phyloP scores from a whole-genome alignment of 106 monocot species.

The Platanthera zijinensis region DNA sequence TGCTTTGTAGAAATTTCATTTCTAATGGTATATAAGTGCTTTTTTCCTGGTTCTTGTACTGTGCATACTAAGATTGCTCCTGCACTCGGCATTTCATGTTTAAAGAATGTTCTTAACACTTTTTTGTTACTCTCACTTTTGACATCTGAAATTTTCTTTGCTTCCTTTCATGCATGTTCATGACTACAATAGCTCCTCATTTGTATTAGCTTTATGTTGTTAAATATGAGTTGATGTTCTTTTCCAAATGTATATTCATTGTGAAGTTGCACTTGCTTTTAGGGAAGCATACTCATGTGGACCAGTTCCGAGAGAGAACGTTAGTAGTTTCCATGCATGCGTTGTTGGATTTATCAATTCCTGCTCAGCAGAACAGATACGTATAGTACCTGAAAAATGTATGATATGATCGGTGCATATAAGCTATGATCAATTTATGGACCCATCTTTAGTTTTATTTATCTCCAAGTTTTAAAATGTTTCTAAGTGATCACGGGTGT shows the following conservation, averaged over 20 bases:
- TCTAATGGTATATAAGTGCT: background rate
- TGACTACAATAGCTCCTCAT: background rate
- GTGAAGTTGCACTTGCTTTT: constrained; percentile 5
- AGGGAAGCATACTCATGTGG: constrained; percentile 72
- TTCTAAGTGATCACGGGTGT: background rate
- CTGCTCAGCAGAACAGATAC: constrained; percentile 70
- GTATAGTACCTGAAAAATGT: constrained; percentile 88
- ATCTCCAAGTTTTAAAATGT: background rate
- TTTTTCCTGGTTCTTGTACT: background rate
- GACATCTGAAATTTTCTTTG: background rate
- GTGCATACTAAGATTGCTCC: background rate
- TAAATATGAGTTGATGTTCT: background rate
- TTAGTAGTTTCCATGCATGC: constrained; percentile 30
- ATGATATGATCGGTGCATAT: constrained; percentile 8
- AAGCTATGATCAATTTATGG: background rate
- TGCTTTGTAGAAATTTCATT: background rate
- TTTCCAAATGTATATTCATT: background rate
- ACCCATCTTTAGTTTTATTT: background rate
- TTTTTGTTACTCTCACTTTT: background rate
- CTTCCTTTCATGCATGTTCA: background rate
- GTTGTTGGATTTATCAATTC: constrained; percentile 60
- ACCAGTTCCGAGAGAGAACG: constrained; percentile 36
- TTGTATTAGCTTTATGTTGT: background rate
- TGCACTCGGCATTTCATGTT: background rate
- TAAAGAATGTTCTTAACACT: background rate